phyloP scores from a whole-genome alignment of 2,329 filamentous ascomycete species.

The Colletotrichum tropicale region DNA sequence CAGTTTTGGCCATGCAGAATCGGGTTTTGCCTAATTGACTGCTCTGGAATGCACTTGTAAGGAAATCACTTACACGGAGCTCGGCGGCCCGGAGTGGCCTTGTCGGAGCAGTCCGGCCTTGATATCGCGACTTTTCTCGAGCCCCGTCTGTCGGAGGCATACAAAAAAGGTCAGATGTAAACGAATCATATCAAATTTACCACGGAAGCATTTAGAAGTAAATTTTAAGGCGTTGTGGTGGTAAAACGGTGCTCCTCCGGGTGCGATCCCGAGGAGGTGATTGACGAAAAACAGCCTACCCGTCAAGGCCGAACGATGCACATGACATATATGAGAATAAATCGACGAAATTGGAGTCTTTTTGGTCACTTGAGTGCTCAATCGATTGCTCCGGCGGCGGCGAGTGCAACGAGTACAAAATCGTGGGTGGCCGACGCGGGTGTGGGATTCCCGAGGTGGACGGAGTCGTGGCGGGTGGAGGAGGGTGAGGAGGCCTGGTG shows the following conservation, averaged over 20 bases:
- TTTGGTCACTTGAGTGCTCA: conserved; percentile 32
- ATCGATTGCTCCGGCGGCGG: conserved; percentile 40
- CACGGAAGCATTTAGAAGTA: neutral
- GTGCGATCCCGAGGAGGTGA: conserved; percentile 14
- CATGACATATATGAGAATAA: neutral
- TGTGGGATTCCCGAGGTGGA: conserved; percentile 31
- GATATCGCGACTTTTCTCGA: conserved; percentile 6
- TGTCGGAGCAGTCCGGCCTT: neutral
- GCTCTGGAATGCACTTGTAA: neutral
- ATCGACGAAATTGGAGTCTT: neutral
- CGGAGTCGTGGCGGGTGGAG: conserved; percentile 35
- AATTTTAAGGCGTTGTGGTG: neutral
- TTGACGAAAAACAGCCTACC: conserved; percentile 17
- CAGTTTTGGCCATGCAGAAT: neutral
- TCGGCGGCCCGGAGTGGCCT: neutral
- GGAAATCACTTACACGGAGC: conserved; percentile 19
- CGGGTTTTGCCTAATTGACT: neutral
- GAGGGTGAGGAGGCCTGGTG: conserved; percentile 26
- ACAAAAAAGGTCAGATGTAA: neutral
- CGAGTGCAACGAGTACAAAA: conserved; percentile 71
- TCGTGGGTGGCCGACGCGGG: conserved; percentile 50
- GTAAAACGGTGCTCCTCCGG: neutral
- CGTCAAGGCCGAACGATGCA: neutral
- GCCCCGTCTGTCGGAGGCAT: neutral
- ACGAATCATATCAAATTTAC: too few species aligned